phyloP scores from a whole-genome alignment of 1,284 basidiomycete species.

The Ganoderma sinense region DNA sequence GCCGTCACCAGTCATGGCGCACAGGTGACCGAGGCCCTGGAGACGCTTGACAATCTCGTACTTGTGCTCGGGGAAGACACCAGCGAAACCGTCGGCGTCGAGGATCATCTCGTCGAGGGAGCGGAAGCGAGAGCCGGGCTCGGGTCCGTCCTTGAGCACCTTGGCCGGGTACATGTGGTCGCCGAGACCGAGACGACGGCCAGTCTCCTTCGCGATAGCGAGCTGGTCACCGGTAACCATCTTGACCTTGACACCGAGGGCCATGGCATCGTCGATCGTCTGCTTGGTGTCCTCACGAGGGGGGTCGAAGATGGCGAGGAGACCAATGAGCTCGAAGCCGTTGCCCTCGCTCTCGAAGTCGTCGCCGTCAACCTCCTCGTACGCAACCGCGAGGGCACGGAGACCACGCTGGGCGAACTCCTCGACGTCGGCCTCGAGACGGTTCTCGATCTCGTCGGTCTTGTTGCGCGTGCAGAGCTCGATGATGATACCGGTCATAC shows the following conservation, averaged over 20 bases:
- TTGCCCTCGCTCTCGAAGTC: conserved; percentile 88
- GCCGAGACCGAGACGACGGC: conserved; percentile 94
- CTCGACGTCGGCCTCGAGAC: conserved; percentile 93
- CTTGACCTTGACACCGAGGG: conserved; percentile 98
- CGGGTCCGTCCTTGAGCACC: conserved; percentile 92
- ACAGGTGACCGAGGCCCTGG: conserved; percentile 88
- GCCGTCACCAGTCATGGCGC: conserved; percentile 97
- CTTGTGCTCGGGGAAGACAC: conserved; percentile 98
- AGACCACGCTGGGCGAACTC: conserved; percentile 97
- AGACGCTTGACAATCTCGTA: conserved; percentile 93
- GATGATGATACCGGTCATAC: conserved; percentile 98
- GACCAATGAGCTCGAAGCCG: conserved; percentile 97
- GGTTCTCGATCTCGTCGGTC: conserved; percentile 90
- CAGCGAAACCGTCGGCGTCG: conserved; percentile 92
- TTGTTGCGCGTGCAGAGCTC: conserved; percentile 98
- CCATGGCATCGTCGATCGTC: conserved; percentile 96
- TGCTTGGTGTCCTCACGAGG: conserved; percentile 99
- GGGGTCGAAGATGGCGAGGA: conserved; percentile 97
- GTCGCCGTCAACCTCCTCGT: conserved; percentile 89
- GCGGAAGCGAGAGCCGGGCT: conserved; percentile 80
- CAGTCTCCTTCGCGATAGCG: conserved; percentile 99
- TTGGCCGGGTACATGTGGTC: conserved; percentile 98
- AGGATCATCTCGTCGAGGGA: conserved; percentile 94
- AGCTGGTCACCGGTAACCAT: conserved; percentile 99
- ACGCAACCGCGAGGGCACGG: conserved; percentile 96